These are phyloP conservation scores for Kurtzmaniella quercitrusa DNA, from an alignment of 1,139 yeast genomes.

Conservation along the genomic window DNA sequence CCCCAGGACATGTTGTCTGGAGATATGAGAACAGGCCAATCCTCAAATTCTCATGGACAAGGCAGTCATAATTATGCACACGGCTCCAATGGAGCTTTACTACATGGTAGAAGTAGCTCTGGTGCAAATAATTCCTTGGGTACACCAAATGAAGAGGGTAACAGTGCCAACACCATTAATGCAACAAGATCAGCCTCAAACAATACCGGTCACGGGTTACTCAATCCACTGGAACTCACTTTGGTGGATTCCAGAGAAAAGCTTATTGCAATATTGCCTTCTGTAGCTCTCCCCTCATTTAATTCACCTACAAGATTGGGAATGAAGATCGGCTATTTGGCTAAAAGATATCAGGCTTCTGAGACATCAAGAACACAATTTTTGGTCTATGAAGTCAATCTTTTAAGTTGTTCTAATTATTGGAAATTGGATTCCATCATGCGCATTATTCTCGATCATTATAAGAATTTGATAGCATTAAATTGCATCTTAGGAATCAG, in stretches of 20 bases:
- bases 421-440: slow-evolving; percentile 55
- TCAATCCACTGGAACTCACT: background rate
- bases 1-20: slow-evolving; percentile 20
- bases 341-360: slow-evolving; percentile 30
- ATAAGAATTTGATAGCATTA: slow-evolving; percentile 58
- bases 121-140: background rate
- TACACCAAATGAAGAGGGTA: background rate
- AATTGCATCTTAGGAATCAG: slow-evolving; percentile 38
- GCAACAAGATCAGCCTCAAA: background rate
- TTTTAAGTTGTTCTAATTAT: slow-evolving; percentile 66
- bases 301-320: slow-evolving; percentile 71
- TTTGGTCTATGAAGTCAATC: slow-evolving; percentile 54
- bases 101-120: background rate
- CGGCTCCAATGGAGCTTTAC: background rate
- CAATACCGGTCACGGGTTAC: background rate
- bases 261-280: slow-evolving; percentile 61
- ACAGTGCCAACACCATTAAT: slow-evolving; percentile 1
- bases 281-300: slow-evolving; percentile 58
- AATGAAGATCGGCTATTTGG: slow-evolving; percentile 65
- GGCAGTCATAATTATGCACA: background rate
- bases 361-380: slow-evolving; percentile 18
- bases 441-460: slow-evolving; percentile 61
- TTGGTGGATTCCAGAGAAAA: slow-evolving; percentile 45
- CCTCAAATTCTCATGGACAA: background rate
- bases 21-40: background rate